Evolutionary conservation across 1,139 yeast genomes (phyloP), one percentile per base, ranked within the genome.

Genomic region (Pichia sp.): DNA sequence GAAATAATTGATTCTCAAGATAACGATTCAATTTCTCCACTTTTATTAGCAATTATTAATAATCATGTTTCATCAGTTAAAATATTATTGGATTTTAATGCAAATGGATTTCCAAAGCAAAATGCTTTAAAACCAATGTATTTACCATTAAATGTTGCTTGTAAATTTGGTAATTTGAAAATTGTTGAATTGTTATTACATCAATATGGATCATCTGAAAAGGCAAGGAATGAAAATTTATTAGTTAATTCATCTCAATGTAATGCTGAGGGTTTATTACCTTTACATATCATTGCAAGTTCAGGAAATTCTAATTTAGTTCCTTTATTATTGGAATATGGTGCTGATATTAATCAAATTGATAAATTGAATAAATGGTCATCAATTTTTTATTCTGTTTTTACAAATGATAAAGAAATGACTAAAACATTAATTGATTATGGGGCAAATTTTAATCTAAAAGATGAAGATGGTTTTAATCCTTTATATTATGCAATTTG

Each of bases 331-430:
- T 76, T 85, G 7, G 68, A 76, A 26, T 74, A 82, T 53, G 95
- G 95, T 4, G 87, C 94, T 1, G 80, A 85, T 56, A 78, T 90
- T 7, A 86, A 92, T 61, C 82, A 78, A 49, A 61, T 81, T 11
- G 97, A 92, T 64, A 84, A 87, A 47, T 78, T 87, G 47, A 87
- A 89, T 60, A 85, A 84, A 55, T 92, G 97, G 97, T 82, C 97
- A 0, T 96, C 97, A 0, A 73, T 92, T 6, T 87, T 90, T 58
- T 90, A 92, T 62, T 87, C 96, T 11, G 92, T 92, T 1, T 78
- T 81, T 54, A 94, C 87, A 56, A 97, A 97, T 1, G 89, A 86
- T 61, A 74, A 74, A 4, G 67, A 72, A 39, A 80, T 95, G 2
- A 83, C 95, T 0, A 74, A 73, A 50, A 87, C 80, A 42, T 70